These are phyloP conservation scores for Sclerotinia subarctica DNA, from an alignment of 2,329 filamentous ascomycete genomes.

Conservation along the genomic window DNA sequence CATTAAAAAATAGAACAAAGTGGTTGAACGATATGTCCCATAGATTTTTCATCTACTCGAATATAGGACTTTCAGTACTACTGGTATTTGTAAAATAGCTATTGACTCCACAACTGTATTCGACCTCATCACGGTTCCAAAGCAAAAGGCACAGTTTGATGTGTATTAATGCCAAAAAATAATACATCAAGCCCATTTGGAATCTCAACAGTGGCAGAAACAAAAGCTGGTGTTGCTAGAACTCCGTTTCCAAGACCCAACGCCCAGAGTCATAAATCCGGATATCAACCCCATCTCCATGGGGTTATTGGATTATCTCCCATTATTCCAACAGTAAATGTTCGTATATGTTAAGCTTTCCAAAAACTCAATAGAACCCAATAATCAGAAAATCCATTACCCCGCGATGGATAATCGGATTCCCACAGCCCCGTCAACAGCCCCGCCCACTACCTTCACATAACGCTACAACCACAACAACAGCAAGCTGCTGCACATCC, in stretches of 20 bases:
- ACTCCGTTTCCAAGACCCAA: neutral
- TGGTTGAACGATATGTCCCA: neutral
- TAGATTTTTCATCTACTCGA: too few species aligned
- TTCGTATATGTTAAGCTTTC: neutral
- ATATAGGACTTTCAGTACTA: neutral
- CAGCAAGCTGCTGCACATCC: slow-evolving; percentile 5
- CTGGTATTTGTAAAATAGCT: neutral
- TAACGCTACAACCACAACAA: slow-evolving; percentile 16
- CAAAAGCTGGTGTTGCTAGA: neutral
- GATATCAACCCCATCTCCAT: neutral
- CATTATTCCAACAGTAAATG: neutral
- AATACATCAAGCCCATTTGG: neutral
- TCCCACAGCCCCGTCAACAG: neutral
- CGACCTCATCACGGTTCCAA: neutral
- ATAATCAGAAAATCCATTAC: neutral
- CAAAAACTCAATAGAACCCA: neutral
- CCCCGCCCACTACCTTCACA: slow-evolving; percentile 2
- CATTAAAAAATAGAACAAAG: neutral
- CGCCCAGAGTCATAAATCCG: neutral
- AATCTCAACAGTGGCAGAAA: neutral
- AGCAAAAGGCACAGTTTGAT: neutral
- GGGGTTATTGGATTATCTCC: neutral
- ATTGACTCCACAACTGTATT: neutral
- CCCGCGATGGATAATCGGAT: too few species aligned
- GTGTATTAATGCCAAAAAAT: neutral